phyloP scores from a whole-genome alignment of 768 basidiomycete species.

The Sporobolomyces phaffii region DNA sequence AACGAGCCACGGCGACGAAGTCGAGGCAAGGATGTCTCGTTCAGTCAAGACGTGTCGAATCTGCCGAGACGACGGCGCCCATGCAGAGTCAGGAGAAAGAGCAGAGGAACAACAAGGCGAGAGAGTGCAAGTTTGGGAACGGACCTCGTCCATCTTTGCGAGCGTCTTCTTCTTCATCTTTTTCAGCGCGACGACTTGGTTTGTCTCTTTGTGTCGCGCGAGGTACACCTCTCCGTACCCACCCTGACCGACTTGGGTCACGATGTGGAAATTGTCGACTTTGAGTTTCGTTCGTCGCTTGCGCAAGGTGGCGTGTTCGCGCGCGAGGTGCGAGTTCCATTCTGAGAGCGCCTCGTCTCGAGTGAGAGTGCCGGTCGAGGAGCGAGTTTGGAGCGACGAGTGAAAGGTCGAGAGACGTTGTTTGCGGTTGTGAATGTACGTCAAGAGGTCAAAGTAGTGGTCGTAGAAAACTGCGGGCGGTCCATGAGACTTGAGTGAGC shows the following conservation, averaged over 20 bases:
- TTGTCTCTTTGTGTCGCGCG: slow-evolving; percentile 88
- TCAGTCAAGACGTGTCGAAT: slow-evolving; percentile 97
- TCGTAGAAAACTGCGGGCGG: slow-evolving; percentile 73
- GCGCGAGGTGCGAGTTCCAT: slow-evolving; percentile 84
- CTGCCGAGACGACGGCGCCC: slow-evolving; percentile 47
- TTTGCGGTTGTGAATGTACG: slow-evolving; percentile 79
- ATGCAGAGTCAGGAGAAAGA: neutral
- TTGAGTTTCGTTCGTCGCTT: slow-evolving; percentile 85
- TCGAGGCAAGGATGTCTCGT: slow-evolving; percentile 92
- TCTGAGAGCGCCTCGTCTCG: slow-evolving; percentile 55
- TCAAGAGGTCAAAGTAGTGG: slow-evolving; percentile 93
- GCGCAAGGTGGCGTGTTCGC: slow-evolving; percentile 86
- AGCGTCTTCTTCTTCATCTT: slow-evolving; percentile 92
- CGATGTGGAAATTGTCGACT: slow-evolving; percentile 94
- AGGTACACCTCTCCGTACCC: slow-evolving; percentile 98
- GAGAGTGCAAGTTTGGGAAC: slow-evolving; percentile 24
- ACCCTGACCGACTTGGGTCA: slow-evolving; percentile 97
- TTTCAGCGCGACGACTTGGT: slow-evolving; percentile 94
- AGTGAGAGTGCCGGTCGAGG: slow-evolving; percentile 45
- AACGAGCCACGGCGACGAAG: slow-evolving; percentile 96
- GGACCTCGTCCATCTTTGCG: slow-evolving; percentile 96
- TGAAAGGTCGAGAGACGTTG: slow-evolving; percentile 78
- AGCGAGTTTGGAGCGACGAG: slow-evolving; percentile 66
- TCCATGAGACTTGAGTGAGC: too few species aligned
- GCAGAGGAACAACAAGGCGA: too few species aligned